Percentiles rank a stretch among this genome's conserved stretches.
Conservation (phyloP, 169 alveolate genomes). For the Cryptosporidium canis region DNA sequence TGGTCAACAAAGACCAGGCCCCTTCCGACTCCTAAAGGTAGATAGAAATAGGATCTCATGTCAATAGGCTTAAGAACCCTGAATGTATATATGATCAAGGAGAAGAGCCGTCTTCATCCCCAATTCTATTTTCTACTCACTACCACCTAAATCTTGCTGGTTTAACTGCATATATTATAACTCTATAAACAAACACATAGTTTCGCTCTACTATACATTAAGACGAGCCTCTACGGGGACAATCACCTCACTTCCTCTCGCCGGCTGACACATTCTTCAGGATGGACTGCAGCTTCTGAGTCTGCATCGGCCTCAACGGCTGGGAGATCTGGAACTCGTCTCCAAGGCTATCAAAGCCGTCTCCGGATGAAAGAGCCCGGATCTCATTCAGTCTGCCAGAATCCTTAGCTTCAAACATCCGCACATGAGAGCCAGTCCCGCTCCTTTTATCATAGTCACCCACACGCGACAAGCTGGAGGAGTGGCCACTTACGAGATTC, state of each 20-base stretch:
- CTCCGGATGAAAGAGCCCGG: neutral
- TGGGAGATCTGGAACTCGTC: neutral
- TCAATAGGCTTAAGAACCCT: no score
- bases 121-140: neutral
- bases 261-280: neutral
- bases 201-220: neutral
- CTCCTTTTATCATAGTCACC: neutral
- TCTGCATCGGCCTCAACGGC: conserved; percentile 41
- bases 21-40: no score
- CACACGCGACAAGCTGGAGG: neutral
- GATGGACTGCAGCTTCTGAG: conserved; percentile 58
- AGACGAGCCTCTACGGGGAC: neutral
- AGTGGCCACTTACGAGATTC: neutral
- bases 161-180: neutral
- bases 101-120: neutral
- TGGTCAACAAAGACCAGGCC: neutral
- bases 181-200: neutral
- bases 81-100: no score
- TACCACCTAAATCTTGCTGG: no score
- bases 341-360: neutral
- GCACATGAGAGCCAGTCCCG: neutral
- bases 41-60: no score
- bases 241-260: neutral
- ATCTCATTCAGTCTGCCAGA: neutral
- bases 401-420: neutral